phyloP scores from a whole-genome alignment of 2,329 filamentous ascomycete species.

The Emergomyces pasteurianus region DNA sequence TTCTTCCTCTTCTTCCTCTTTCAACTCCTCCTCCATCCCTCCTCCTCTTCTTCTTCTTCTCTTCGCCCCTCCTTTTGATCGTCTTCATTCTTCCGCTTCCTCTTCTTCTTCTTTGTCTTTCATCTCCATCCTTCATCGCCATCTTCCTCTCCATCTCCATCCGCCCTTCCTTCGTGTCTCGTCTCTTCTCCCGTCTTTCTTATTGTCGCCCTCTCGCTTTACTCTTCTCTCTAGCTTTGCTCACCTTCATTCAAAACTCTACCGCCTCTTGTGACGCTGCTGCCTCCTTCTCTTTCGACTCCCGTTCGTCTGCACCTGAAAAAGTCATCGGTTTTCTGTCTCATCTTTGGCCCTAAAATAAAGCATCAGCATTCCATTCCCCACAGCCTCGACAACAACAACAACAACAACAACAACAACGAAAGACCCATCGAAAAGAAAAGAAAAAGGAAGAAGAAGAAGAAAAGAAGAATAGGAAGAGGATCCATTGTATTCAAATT shows the following conservation, averaged over 20 bases:
- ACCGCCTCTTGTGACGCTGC: neutral
- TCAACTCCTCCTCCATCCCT: neutral
- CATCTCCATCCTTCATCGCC: constrained; percentile 6
- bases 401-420: neutral
- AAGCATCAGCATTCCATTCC: neutral
- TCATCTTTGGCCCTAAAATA: neutral
- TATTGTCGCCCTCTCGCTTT: constrained; percentile 4
- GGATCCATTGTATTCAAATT: neutral
- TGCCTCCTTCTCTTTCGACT: neutral
- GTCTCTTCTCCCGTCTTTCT: constrained; percentile 5
- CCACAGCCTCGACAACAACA: too few relatives aligned
- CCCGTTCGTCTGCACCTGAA: neutral
- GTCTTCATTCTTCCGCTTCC: constrained; percentile 12
- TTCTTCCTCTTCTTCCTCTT: neutral
- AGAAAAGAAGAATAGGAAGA: neutral
- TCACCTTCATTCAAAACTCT: neutral
- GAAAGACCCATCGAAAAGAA: neutral
- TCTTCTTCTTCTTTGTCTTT: constrained; percentile 5
- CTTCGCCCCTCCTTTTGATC: constrained; percentile 10
- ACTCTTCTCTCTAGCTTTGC: neutral
- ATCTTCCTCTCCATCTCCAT: constrained; percentile 7
- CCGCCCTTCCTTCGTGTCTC: constrained; percentile 7
- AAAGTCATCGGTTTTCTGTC: neutral
- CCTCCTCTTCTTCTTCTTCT: constrained; percentile 9
- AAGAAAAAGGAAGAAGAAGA: neutral